Base-by-base conservation (phyloP, 1,284 basidiomycete genomes). In the Tilletia indica region DNA sequence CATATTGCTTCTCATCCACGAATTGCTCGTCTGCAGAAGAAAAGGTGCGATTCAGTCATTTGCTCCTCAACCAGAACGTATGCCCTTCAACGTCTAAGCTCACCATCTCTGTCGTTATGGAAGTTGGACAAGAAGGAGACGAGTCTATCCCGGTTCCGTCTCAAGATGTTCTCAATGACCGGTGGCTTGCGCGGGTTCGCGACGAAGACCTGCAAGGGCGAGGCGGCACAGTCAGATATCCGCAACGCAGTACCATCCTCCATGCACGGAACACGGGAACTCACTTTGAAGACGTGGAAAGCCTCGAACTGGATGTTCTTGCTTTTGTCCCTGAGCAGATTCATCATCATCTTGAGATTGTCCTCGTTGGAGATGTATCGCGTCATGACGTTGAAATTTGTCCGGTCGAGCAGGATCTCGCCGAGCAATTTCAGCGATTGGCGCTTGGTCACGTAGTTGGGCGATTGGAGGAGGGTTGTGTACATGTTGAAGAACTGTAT, bases 321-420 rank as follows among this genome's bases (percentile, higher is more conserved):
- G 88, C 93, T 96, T 88, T 94, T 94, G 83, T 98, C 94, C 74
- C 94, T 89, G 68, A 99, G 87, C 69, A 99, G 89, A 85, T 99
- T 99, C 96, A 99, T 99, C 93, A 99, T 97, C 89, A 96, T 93
- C 89, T 98, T 98, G 74, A 99, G 88, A 83, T 99, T 99, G 49
- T 91, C 91, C 73, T 89, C 88, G 67, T 76, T 76, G 4, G 92
- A 89, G 78, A 99, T 98, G 85, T 98, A 99, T n/a, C 91, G 89
- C 0, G 96, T 98, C 96, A 99, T 99, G 82, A 98, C 92, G 79
- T 89, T 92, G 87, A 98, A 99, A 86, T 99, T 99, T 58, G 94
- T 94, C 38, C 96, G 89, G 86, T 99, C 97, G 66, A 99, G 90
- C 0, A 99, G 87, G 85, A 99, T 97, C 86, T 99, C 97, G 78